Percentiles rank a stretch among this genome's conserved stretches.
These are phyloP conservation scores for Citrus medica DNA, from an alignment of 345 rosid genomes.

Conservation along the genomic window DNA sequence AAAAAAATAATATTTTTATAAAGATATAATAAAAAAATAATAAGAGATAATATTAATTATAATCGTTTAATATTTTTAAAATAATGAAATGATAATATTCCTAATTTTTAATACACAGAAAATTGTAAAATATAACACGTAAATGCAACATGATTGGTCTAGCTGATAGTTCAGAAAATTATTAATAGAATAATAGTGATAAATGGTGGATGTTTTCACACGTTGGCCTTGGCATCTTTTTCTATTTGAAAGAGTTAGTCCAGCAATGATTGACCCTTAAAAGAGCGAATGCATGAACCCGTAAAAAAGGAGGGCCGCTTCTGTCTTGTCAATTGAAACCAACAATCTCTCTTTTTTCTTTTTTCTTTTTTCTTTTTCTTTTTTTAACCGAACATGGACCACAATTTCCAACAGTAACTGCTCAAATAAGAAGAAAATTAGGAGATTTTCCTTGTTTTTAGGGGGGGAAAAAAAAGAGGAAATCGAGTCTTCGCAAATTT, in stretches of 20 bases:
- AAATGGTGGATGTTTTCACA: neutral
- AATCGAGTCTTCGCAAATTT: too few species aligned
- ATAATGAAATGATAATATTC: too few species aligned
- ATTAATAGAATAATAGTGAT: neutral
- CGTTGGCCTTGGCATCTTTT: neutral
- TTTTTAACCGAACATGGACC: too few species aligned
- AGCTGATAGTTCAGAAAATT: neutral
- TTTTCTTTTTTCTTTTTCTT: rapidly evolving
- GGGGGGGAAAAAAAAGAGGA: too few species aligned
- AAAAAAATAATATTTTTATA: too few species aligned
- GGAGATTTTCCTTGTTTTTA: too few species aligned
- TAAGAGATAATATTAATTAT: rapidly evolving
- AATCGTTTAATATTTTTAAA: too few species aligned
- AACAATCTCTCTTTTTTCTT: neutral
- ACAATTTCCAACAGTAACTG: too few species aligned
- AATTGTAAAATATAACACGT: neutral
- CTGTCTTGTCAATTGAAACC: neutral
- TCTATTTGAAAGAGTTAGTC: neutral
- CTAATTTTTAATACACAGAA: neutral
- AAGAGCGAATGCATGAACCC: slow-evolving; percentile 9
- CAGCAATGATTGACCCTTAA: neutral
- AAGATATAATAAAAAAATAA: too few species aligned
- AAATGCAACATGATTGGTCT: neutral
- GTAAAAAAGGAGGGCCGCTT: slow-evolving; percentile 2
- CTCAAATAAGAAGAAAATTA: too few species aligned